Conservation (phyloP, 306 rosid genomes). For the Purshia tridentata region DNA sequence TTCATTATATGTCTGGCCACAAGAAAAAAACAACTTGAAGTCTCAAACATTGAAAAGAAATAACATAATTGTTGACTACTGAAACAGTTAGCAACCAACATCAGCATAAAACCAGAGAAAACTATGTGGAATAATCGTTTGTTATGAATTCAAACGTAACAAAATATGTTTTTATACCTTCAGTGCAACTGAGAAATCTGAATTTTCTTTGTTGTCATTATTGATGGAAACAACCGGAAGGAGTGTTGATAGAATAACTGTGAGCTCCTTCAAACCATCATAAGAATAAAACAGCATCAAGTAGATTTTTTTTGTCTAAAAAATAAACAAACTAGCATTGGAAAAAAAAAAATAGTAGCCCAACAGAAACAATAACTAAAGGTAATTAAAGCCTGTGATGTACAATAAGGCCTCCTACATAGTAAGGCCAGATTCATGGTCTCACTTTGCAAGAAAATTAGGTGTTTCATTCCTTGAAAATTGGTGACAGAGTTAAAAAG, state of each 20-base stretch:
- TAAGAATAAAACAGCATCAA: constrained; percentile 14
- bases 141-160: constrained; percentile 12
- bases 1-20: constrained; percentile 86
- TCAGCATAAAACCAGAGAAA: neutral
- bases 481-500: neutral
- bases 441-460: neutral
- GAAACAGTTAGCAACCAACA: neutral
- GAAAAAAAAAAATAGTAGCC: neutral
- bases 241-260: constrained; percentile 65
- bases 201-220: constrained; percentile 69
- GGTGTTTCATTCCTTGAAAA: neutral
- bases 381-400: neutral
- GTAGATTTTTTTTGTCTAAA: neutral
- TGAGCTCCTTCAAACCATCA: constrained; percentile 65
- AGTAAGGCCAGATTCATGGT: neutral
- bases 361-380: neutral
- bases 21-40: constrained; percentile 8
- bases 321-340: neutral
- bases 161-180: constrained; percentile 50
- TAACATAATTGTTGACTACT: constrained; percentile 1
- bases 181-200: constrained; percentile 78
- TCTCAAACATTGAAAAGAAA: constrained; percentile 17
- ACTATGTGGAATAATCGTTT: neutral
- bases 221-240: constrained; percentile 73
- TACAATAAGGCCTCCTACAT: neutral